These are phyloP conservation scores for Cladosporium sp. DNA, from an alignment of 2,329 filamentous ascomycete species.

Conservation along the genomic window DNA sequence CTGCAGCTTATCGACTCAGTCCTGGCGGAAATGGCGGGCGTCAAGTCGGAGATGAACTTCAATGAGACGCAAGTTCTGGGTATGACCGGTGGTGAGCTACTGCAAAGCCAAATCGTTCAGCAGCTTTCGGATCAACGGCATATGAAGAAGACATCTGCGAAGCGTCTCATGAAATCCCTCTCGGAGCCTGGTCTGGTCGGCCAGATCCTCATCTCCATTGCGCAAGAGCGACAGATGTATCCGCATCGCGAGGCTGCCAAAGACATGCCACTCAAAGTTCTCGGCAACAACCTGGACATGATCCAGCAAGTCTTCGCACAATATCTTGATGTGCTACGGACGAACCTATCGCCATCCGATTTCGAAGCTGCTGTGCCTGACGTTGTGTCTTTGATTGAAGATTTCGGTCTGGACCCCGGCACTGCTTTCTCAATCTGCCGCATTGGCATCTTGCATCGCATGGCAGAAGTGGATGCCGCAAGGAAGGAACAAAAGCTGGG, in stretches of 20 bases:
- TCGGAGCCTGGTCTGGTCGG: slow-evolving; percentile 76
- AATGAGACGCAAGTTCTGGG: slow-evolving; percentile 85
- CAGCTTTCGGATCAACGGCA: slow-evolving; percentile 81
- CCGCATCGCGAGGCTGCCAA: slow-evolving; percentile 72
- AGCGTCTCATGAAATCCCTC: slow-evolving; percentile 76
- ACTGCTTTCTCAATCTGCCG: slow-evolving; percentile 85
- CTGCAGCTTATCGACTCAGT: slow-evolving; percentile 89
- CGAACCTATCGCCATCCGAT: slow-evolving; percentile 71
- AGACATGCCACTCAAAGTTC: slow-evolving; percentile 81
- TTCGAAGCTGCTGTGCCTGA: slow-evolving; percentile 80
- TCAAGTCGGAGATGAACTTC: slow-evolving; percentile 82
- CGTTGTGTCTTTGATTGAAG: slow-evolving; percentile 70
- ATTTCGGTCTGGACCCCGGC: slow-evolving; percentile 77
- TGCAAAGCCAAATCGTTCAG: slow-evolving; percentile 79
- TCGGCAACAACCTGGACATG: slow-evolving; percentile 87
- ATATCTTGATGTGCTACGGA: slow-evolving; percentile 85
- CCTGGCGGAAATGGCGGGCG: slow-evolving; percentile 89
- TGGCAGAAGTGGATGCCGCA: slow-evolving; percentile 49
- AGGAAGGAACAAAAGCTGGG: slow-evolving; percentile 35
- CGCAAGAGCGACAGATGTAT: slow-evolving; percentile 86
- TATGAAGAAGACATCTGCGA: slow-evolving; percentile 66
- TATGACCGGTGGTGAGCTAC: slow-evolving; percentile 80
- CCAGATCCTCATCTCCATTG: slow-evolving; percentile 83
- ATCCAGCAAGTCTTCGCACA: slow-evolving; percentile 82
- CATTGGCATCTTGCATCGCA: slow-evolving; percentile 68